Percentiles rank a stretch among this genome's conserved stretches.
These are phyloP conservation scores for Chaetothyriales sp. DNA, from an alignment of 2,329 filamentous ascomycete genomes.

Conservation along the genomic window DNA sequence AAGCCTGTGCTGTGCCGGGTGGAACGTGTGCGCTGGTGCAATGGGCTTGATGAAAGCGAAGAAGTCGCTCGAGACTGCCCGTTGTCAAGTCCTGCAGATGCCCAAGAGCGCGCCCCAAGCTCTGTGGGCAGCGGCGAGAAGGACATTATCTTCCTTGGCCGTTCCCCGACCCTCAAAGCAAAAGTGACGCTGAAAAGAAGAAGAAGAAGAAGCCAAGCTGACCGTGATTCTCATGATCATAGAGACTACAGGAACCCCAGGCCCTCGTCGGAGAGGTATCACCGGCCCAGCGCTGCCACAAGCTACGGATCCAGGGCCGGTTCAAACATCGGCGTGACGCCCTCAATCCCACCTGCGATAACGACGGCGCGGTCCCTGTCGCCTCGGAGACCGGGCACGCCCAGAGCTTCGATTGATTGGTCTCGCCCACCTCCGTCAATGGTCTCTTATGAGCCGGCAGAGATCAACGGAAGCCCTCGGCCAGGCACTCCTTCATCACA, in stretches of 20 bases:
- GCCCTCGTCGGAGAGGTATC: conserved; percentile 20
- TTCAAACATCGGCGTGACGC: conserved; percentile 28
- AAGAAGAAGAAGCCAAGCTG: conserved; percentile 11
- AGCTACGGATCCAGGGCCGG: conserved; percentile 25
- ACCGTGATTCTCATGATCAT: conserved; percentile 17
- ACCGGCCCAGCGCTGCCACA: conserved; percentile 21
- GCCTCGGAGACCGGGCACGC: conserved; percentile 39
- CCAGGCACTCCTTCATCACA: conserved; percentile 80
- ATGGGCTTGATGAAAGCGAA: conserved; percentile 1
- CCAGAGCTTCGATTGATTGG: conserved; percentile 41
- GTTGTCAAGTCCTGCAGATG: conserved; percentile 11
- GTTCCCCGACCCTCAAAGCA: conserved; percentile 15
- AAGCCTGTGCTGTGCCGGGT: conserved; percentile 11
- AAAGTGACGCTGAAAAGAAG: conserved; percentile 16
- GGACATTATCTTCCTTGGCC: conserved; percentile 8
- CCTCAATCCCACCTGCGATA: conserved; percentile 27
- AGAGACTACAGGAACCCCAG: conserved; percentile 14
- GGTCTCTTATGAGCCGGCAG: conserved; percentile 66
- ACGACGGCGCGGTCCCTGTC: conserved; percentile 27
- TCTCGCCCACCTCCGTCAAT: conserved; percentile 54
- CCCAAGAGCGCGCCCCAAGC: conserved; percentile 8
- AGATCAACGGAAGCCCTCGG: conserved; percentile 76
- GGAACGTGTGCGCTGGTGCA: conserved; percentile 12
- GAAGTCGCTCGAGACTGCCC: conserved; percentile 5
- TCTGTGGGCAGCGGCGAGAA: conserved; percentile 5